Conservation (phyloP, 805 yeast species). For the Candida nitratophila region DNA sequence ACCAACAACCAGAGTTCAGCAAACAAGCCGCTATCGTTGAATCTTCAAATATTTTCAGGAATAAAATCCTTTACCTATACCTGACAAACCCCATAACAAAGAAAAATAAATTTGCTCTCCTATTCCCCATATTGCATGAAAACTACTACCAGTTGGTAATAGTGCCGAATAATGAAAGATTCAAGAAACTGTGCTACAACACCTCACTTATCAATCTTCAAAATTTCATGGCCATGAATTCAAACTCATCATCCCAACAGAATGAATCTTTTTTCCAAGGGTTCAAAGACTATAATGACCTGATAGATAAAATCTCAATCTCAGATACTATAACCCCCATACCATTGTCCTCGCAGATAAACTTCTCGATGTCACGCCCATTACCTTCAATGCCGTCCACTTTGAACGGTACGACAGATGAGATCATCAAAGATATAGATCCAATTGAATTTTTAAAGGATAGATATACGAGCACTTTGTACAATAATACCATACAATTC, state of each 20-base stretch:
- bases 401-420: not conserved
- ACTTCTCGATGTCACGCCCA: not conserved
- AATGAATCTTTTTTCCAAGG: not conserved
- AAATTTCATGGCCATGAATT: not conserved
- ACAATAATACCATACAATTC: conserved; percentile 17
- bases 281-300: not conserved
- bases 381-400: not conserved
- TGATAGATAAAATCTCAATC: not conserved
- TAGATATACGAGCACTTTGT: conserved; percentile 20
- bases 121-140: not conserved
- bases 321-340: not conserved
- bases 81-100: not conserved
- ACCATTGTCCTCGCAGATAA: not conserved
- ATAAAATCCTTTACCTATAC: not conserved
- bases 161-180: not conserved
- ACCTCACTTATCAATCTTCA: not conserved
- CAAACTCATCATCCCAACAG: not conserved
- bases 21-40: no score
- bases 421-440: conserved; percentile 11
- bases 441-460: conserved; percentile 21
- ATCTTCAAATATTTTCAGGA: not conserved
- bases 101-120: not conserved
- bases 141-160: not conserved
- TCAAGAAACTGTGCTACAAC: not conserved
- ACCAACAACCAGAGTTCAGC: no score